Evolutionary conservation across 1,284 basidiomycete genomes (phyloP).

Genomic region (Coniferiporia sulphurascens): DNA sequence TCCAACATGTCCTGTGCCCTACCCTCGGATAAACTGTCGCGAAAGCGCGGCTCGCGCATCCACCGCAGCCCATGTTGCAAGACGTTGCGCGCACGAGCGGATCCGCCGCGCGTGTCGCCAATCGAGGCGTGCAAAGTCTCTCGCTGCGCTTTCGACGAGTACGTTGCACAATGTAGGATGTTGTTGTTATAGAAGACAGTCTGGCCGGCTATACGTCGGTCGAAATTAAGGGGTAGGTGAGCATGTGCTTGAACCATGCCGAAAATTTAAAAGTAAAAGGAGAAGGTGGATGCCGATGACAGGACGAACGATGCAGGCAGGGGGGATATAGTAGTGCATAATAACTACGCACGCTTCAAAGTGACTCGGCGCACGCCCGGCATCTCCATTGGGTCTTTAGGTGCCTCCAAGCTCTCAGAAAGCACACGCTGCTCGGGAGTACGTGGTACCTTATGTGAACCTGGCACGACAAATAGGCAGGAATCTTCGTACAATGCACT

Average conservation of each 20-base stretch:
- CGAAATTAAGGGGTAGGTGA: not conserved
- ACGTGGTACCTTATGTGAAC: conserved; percentile 58
- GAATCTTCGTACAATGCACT: conserved; percentile 72
- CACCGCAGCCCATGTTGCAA: conserved; percentile 77
- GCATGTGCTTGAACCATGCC: not conserved
- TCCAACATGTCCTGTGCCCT: conserved; percentile 55
- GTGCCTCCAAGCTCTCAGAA: conserved; percentile 52
- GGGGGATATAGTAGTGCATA: not conserved
- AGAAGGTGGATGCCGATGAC: conserved; percentile 19
- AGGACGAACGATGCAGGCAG: conserved; percentile 15
- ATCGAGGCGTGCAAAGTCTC: conserved; percentile 75
- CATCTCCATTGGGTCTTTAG: conserved; percentile 59
- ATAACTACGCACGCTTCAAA: conserved; percentile 49
- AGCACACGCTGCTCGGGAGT: conserved; percentile 55
- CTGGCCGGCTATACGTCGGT: conserved; percentile 48
- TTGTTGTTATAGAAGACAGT: conserved; percentile 83
- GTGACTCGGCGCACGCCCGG: conserved; percentile 58
- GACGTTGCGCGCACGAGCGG: conserved; percentile 65
- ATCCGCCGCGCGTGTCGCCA: conserved; percentile 61
- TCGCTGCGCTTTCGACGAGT: conserved; percentile 48
- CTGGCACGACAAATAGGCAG: conserved; percentile 73
- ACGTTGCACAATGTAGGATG: conserved; percentile 72
- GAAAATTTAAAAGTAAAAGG: not conserved
- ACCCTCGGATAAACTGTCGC: conserved; percentile 41
- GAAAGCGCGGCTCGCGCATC: conserved; percentile 63